phyloP scores from a whole-genome alignment of 2,329 filamentous ascomycete genomes.

The Aspergillus oerlinghausenensis region DNA sequence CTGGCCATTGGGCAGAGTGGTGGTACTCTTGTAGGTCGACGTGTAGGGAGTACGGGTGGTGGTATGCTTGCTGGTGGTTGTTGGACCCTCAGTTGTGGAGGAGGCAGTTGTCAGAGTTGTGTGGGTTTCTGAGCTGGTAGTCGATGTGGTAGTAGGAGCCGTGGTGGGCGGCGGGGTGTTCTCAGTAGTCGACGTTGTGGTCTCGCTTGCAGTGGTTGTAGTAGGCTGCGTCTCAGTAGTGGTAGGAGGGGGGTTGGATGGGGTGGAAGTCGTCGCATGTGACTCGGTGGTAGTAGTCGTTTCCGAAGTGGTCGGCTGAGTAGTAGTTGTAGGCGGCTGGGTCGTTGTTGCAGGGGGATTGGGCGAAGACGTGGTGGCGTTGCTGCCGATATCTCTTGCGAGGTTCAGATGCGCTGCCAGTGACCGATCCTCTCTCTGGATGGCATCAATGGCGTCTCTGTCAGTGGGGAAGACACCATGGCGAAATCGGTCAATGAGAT shows the following conservation, averaged over 20 bases:
- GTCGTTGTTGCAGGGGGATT: constrained; percentile 9
- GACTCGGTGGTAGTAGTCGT: constrained; percentile 4
- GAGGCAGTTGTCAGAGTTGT: constrained; percentile 18
- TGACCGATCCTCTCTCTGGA: constrained; percentile 57
- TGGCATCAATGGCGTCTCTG: constrained; percentile 57
- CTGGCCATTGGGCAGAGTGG: constrained; percentile 40
- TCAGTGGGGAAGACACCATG: constrained; percentile 66
- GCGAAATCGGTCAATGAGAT: constrained; percentile 61
- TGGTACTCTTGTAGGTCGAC: constrained; percentile 38
- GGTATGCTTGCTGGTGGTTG: constrained; percentile 16
- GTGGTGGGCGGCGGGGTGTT: constrained; percentile 10
- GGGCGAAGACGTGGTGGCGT: constrained; percentile 9
- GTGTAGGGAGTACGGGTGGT: constrained; percentile 28
- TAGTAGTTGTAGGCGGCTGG: constrained; percentile 6
- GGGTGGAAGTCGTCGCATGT: constrained; percentile 7
- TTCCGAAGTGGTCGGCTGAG: constrained; percentile 7
- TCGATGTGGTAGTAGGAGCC: constrained; percentile 15
- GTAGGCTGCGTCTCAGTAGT: constrained; percentile 1
- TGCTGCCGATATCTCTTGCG: constrained; percentile 50
- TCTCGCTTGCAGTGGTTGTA: constrained; percentile 17
- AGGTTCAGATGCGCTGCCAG: constrained; percentile 61
- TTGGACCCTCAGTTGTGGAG: constrained; percentile 5
- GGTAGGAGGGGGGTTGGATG: constrained; percentile 1
- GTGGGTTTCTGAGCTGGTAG: constrained; percentile 4
- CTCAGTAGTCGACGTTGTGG: constrained; percentile 12